Conservation (phyloP, 805 yeast species). For the Saturnispora silvae region DNA sequence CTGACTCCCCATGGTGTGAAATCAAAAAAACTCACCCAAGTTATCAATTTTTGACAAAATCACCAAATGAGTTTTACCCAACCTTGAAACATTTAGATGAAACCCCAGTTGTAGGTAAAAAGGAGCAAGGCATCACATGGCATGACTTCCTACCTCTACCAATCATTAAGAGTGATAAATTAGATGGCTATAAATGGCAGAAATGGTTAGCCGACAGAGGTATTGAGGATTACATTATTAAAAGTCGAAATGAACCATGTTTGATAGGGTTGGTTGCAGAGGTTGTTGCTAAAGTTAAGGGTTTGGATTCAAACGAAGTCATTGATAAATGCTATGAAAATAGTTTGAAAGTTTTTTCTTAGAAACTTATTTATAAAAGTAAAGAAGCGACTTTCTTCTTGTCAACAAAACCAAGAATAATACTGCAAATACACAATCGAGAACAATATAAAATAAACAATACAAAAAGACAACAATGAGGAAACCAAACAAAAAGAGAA, state of each 20-base stretch:
- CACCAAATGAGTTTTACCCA: slow-evolving; percentile 53
- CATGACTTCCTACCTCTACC: slow-evolving; percentile 53
- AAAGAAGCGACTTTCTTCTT: no score
- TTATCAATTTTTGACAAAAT: slow-evolving; percentile 40
- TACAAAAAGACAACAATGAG: no score
- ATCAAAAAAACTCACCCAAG: slow-evolving; percentile 76
- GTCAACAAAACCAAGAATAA: neutral
- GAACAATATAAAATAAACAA: no score
- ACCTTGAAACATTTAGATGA: slow-evolving; percentile 12
- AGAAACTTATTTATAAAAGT: no score
- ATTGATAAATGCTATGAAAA: slow-evolving; percentile 43
- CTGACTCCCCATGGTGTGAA: slow-evolving; percentile 99
- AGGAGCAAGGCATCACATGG: slow-evolving; percentile 21
- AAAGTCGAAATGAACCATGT: slow-evolving; percentile 90
- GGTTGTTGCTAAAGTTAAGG: neutral
- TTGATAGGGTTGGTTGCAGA: neutral
- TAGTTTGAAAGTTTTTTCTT: slow-evolving; percentile 35
- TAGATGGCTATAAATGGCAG: slow-evolving; percentile 19
- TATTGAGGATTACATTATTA: slow-evolving; percentile 43
- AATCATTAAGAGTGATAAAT: slow-evolving; percentile 49
- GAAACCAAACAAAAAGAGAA: no score
- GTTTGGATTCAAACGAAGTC: slow-evolving; percentile 23
- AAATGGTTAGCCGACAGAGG: slow-evolving; percentile 22
- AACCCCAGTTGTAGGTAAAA: neutral
- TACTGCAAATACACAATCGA: no score